Conservation (phyloP, 495 filamentous ascomycete genomes). For the Tuber brumale region DNA sequence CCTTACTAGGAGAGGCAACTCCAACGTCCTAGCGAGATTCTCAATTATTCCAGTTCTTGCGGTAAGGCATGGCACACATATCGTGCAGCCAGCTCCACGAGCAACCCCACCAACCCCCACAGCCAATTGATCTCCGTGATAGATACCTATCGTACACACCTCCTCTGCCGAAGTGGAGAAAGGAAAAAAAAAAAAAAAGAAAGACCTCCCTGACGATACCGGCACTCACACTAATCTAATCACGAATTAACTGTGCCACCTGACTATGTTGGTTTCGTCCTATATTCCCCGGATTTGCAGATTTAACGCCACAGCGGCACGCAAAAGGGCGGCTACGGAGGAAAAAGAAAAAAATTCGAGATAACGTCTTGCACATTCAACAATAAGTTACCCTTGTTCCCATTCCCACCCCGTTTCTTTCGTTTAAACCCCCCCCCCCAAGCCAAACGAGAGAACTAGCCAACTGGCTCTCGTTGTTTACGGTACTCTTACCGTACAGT, state of each 20-base stretch:
- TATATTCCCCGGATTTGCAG: constrained; percentile 5
- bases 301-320: background rate
- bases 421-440: background rate
- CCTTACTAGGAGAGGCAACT: too few species aligned
- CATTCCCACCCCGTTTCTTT: background rate
- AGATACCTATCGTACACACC: background rate
- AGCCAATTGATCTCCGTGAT: background rate
- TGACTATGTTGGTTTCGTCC: background rate
- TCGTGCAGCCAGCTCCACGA: background rate
- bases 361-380: constrained; percentile 5
- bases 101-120: background rate
- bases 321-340: background rate
- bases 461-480: background rate
- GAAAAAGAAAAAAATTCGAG: background rate
- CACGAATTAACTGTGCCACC: background rate
- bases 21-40: too few species aligned
- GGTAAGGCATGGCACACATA: background rate
- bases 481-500: background rate
- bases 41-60: too few species aligned
- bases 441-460: background rate
- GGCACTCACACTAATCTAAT: background rate
- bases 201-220: background rate
- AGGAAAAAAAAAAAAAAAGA: background rate
- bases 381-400: background rate
- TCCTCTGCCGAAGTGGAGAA: background rate